Evolutionary conservation across 345 rosid species (phyloP), one percentile per base, ranked within the genome.

Genomic region (Jatropha curcas): DNA sequence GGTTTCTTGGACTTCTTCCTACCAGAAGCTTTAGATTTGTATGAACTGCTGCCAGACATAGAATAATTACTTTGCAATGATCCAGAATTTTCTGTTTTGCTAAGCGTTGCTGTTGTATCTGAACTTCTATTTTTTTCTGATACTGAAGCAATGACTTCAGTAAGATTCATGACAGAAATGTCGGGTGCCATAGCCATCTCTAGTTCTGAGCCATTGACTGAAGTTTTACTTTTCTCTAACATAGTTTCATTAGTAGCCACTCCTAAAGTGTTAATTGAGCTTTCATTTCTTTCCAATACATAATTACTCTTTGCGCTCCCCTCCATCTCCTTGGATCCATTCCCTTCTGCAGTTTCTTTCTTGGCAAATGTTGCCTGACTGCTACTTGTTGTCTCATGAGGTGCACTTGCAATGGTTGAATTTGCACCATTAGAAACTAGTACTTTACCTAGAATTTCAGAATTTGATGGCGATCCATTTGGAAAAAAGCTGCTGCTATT

Each of bases 1-100:
- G 75, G 72, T 62, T 63, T 79, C 55, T 75, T 75, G 57, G 83
- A 78, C 34, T 62, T 72, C 79, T 74, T 72, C 43, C 46, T 41
- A 64, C 60, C 59, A 28, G 65, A 20, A 27, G 27, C 17, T 25
- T 20, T 27, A 19, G 63, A 25, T 8, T 39, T 5, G 16, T 52
- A 43, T 41, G 73, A 70, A 70, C 55, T 63, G 27, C 25, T 37
- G 27, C 34, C 25, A 22, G 51, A 28, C 24, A 56, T 30, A 34
- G 71, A 67, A 51, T 20, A 67, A 50, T 53, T 68, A 68, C 33
- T 53, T 12, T 22, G 4, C 71, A 33, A 17, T 25, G 30, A 16
- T 27, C 55, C 73, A 41, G 43, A 57, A 43, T 37, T 56, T 41
- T 37, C 34, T 35, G 16, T 37, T 50, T 33, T 33, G 27, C 20